Evolutionary conservation across 2,329 filamentous ascomycete genomes (phyloP), one percentile per base, ranked within the genome.

Genomic region (Trichoderma atroviride): DNA sequence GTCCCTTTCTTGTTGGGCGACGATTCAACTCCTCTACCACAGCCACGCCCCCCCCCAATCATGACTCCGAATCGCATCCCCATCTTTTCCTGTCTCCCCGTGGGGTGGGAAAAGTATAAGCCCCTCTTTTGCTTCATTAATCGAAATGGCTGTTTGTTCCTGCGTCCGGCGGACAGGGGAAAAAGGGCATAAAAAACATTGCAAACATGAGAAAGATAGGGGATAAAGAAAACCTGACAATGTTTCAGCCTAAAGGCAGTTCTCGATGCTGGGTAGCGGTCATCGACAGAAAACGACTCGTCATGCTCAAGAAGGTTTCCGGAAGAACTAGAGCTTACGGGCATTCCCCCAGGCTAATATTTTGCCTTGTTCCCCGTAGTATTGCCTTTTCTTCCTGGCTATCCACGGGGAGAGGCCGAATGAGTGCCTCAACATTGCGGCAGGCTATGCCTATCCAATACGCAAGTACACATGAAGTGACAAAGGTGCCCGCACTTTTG

Each of bases 211-310:
- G 9, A 31, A 33, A 11, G 10, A 27, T 16, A 52, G 35, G 19
- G 24, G 29, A 31, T n/a, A 47, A 50, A 56, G 27, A 50, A 33
- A 11, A 22, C n/a, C 13, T 16, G 22, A 13, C 47, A 57, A 24
- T 24, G 27, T 65, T 57, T 66, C 63, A 66, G 63, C 63, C 63
- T 66, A 35, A 66, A 43, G 24, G 35, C n/a, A 19, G 53, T 53
- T 27, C 27, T 50, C 27, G 40, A 52, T 52, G 59, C 27, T 52
- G 59, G 37, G 58, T 50, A 29, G 58, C 40, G 58, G 58, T 7
- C 58, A 61, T 61, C 40, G 35, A 14, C 40, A 35, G 7, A 47
- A 57, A 35, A 33, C 27, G 35, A 65, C 52, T 57, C 62, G 35
- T 55, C 62, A 47, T 33, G 58, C 27, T n/a, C 19, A 57, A 57